These are phyloP conservation scores for Vigna mungo DNA, from an alignment of 306 rosid genomes.

Conservation along the genomic window DNA sequence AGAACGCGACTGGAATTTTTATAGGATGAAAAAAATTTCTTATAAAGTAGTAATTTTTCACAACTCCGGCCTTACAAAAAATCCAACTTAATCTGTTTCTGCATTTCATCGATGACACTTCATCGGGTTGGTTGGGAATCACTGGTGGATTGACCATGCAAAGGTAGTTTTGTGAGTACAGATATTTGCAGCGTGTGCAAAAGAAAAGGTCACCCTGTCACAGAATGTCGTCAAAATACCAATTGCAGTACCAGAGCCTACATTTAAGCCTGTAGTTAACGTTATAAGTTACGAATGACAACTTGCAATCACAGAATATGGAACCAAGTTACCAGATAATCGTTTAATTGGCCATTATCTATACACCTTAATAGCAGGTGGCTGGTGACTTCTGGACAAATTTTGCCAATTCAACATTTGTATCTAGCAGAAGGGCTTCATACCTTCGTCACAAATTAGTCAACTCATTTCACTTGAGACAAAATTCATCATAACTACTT, in stretches of 20 bases:
- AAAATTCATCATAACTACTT: too few relatives aligned
- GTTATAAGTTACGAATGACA: neutral
- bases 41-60: neutral
- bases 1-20: too few relatives aligned
- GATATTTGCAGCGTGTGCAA: neutral
- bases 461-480: slow-evolving; percentile 34
- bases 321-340: neutral
- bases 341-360: neutral
- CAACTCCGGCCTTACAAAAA: neutral
- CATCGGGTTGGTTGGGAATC: neutral
- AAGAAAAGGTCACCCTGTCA: neutral
- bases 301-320: neutral
- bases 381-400: neutral
- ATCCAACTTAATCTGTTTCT: neutral
- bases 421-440: neutral
- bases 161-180: neutral
- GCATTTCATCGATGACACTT: neutral
- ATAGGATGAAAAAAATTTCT: too few relatives aligned
- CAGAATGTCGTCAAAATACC: neutral
- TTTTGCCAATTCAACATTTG: neutral
- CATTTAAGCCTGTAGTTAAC: neutral
- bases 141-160: too few relatives aligned
- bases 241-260: neutral
- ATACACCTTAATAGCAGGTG: too few relatives aligned
- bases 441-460: slow-evolving; percentile 2